These are phyloP conservation scores for Neospermospora avenae DNA, from an alignment of 2,329 filamentous ascomycete species.

Conservation along the genomic window DNA sequence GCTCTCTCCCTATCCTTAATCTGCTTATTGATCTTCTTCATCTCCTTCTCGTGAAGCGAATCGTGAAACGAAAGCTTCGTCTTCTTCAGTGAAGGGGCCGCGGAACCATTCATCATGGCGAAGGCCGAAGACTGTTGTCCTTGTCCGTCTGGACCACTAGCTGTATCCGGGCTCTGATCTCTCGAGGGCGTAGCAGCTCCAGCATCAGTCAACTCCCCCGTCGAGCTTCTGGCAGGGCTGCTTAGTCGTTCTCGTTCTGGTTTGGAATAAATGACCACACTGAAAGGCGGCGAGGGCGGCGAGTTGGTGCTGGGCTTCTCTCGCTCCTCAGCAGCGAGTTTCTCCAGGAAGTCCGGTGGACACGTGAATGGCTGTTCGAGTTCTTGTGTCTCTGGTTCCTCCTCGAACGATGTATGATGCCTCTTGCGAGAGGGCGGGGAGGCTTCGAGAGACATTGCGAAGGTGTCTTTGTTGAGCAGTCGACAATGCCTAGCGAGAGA, in stretches of 20 bases:
- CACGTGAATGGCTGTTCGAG: constrained; percentile 17
- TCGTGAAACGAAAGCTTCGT: constrained; percentile 30
- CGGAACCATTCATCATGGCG: constrained; percentile 19
- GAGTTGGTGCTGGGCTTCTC: neutral
- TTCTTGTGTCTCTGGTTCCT: constrained; percentile 3
- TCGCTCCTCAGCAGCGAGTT: neutral
- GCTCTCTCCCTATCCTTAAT: constrained; percentile 30
- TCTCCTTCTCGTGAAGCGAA: constrained; percentile 30
- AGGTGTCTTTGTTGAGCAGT: neutral
- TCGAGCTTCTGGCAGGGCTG: constrained; percentile 23
- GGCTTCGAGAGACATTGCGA: constrained; percentile 11
- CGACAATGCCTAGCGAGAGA: neutral
- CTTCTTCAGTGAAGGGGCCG: constrained; percentile 28
- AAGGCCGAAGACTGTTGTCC: constrained; percentile 20
- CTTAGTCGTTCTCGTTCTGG: constrained; percentile 5
- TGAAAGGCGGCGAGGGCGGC: constrained; percentile 15
- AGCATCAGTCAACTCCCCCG: constrained; percentile 24
- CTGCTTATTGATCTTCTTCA: constrained; percentile 39
- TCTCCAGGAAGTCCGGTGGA: constrained; percentile 9
- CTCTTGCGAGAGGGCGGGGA: constrained; percentile 19
- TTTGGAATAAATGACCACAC: neutral
- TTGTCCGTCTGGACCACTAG: neutral
- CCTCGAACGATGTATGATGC: constrained; percentile 22
- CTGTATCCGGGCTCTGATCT: neutral
- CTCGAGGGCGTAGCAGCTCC: constrained; percentile 22